These are phyloP conservation scores for Pyrenophora graminea DNA, from an alignment of 2,329 filamentous ascomycete species.

Conservation along the genomic window DNA sequence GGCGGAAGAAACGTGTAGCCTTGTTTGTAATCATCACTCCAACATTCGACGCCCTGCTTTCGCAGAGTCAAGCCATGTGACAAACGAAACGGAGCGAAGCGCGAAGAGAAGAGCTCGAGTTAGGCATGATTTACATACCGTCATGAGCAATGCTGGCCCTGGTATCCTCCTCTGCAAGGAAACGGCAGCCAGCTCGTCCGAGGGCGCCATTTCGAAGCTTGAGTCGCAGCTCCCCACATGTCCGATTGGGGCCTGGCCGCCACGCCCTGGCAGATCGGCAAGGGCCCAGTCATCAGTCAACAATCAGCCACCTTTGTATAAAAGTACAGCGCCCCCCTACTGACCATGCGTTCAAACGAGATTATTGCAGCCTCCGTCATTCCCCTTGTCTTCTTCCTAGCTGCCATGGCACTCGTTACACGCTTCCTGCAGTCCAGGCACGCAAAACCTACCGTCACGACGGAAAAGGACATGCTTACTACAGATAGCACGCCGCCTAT, in stretches of 20 bases:
- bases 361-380: conserved; percentile 26
- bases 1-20: background rate
- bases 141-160: conserved; percentile 14
- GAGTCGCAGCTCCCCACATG: conserved; percentile 29
- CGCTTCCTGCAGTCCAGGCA: conserved; percentile 33
- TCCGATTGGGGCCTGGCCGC: conserved; percentile 33
- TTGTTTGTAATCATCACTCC: background rate
- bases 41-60: background rate
- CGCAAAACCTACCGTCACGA: conserved; percentile 17
- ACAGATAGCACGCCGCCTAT: conserved; percentile 4
- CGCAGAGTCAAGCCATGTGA: background rate
- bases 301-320: conserved; percentile 28
- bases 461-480: conserved; percentile 5
- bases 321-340: conserved; percentile 13
- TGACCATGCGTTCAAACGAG: conserved; percentile 18
- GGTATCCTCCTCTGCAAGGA: conserved; percentile 1
- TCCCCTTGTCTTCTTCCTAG: conserved; percentile 17
- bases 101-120: background rate
- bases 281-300: conserved; percentile 13
- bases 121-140: conserved; percentile 16
- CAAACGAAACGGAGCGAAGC: conserved; percentile 9
- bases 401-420: conserved; percentile 37
- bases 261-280: conserved; percentile 6
- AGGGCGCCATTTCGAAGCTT: conserved; percentile 16
- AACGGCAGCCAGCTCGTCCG: conserved; percentile 24